These are phyloP conservation scores for Chloranthus sessilifolius DNA, from an alignment of 164 flowering plant genomes.

Conservation along the genomic window DNA sequence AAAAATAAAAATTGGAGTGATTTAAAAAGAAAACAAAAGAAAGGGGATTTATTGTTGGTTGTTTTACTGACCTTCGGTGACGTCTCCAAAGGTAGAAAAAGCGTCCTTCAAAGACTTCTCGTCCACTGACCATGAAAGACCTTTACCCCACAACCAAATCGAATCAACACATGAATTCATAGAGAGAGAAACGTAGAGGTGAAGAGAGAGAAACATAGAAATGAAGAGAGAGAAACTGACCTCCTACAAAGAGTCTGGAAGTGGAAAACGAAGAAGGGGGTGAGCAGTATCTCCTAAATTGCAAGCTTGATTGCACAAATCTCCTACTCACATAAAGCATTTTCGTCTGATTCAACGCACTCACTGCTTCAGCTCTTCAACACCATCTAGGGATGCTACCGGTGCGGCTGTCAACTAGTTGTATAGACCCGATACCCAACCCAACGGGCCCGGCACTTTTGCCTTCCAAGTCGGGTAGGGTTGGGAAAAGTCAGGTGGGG, in stretches of 20 bases:
- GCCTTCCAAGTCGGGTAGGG: too few relatives aligned
- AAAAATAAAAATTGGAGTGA: too few relatives aligned
- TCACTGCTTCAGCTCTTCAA: too few relatives aligned
- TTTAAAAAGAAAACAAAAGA: too few relatives aligned
- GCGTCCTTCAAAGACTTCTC: constrained; percentile 79
- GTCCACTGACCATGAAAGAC: constrained; percentile 81
- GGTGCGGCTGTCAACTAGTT: too few relatives aligned
- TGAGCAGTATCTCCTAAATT: constrained; percentile 27
- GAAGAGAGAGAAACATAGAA: constrained; percentile 4
- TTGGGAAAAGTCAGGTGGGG: too few relatives aligned
- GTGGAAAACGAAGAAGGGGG: constrained; percentile 26
- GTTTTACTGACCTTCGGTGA: constrained; percentile 90
- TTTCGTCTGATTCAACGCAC: not conserved
- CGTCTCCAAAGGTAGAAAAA: constrained; percentile 76
- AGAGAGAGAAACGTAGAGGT: not conserved
- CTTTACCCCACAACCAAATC: constrained; percentile 23
- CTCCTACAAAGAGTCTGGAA: constrained; percentile 72
- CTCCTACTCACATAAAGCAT: constrained; percentile 1
- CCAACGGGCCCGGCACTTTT: too few relatives aligned
- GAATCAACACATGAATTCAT: too few relatives aligned
- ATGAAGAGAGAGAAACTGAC: constrained; percentile 20
- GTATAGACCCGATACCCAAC: too few relatives aligned
- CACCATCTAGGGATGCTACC: too few relatives aligned
- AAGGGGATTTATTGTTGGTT: too few relatives aligned
- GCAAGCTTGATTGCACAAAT: constrained; percentile 3